phyloP scores from a whole-genome alignment of 2,329 filamentous ascomycete species.

The Penicillium hordei region DNA sequence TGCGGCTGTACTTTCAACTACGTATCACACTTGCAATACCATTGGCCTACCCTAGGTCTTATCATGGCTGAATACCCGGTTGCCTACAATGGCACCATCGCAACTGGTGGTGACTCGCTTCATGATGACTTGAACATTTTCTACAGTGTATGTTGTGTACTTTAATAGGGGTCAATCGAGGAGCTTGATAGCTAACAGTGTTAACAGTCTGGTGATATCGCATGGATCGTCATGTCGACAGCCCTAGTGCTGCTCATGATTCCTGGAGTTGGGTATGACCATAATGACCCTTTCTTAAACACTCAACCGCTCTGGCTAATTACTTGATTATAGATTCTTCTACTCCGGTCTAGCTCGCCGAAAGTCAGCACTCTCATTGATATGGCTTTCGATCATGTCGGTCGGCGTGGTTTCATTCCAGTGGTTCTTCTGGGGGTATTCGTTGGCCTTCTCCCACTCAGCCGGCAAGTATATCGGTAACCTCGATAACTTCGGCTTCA shows the following conservation, averaged over 20 bases:
- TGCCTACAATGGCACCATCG: conserved; percentile 64
- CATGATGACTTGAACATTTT: conserved; percentile 76
- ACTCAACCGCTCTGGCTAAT: conserved; percentile 5
- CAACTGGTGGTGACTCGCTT: conserved; percentile 65
- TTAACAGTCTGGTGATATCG: conserved; percentile 71
- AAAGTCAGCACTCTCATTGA: conserved; percentile 83
- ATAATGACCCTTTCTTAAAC: background rate
- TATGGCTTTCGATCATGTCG: conserved; percentile 82
- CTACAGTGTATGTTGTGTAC: conserved; percentile 57
- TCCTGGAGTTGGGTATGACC: conserved; percentile 70
- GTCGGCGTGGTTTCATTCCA: conserved; percentile 79
- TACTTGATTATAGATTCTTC: conserved; percentile 65
- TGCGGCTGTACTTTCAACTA: background rate
- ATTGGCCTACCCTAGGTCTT: conserved; percentile 2
- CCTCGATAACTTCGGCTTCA: conserved; percentile 76
- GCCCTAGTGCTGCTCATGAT: conserved; percentile 90
- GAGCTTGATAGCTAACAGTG: conserved; percentile 16
- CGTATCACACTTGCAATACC: background rate
- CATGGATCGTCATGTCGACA: conserved; percentile 74
- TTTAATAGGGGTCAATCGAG: background rate
- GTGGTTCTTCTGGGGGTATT: conserved; percentile 96
- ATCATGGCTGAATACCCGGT: conserved; percentile 43
- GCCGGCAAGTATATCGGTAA: conserved; percentile 75
- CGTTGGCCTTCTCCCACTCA: conserved; percentile 75
- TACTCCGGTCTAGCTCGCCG: conserved; percentile 86